phyloP scores from a whole-genome alignment of 257 asterid species.

The Linderniella brevidens region DNA sequence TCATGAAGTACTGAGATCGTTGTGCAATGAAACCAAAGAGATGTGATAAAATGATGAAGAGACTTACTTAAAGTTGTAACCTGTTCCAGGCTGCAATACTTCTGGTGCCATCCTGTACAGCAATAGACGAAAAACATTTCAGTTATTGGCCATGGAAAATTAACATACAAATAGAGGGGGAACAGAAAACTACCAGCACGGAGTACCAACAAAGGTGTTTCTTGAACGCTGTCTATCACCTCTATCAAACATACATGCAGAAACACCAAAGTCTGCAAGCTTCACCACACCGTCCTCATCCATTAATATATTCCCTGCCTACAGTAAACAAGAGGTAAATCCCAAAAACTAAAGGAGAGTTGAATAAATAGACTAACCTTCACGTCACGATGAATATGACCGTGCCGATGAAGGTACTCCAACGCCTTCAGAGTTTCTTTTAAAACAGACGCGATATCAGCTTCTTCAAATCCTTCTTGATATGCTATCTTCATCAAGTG shows the following conservation, averaged over 20 bases:
- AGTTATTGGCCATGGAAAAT: not conserved
- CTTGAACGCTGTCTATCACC: constrained; percentile 97
- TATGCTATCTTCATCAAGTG: constrained; percentile 96
- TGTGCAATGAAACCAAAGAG: not conserved
- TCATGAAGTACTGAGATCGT: not conserved
- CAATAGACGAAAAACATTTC: constrained; percentile 10
- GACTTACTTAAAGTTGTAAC: constrained; percentile 96
- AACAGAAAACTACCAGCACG: constrained; percentile 63
- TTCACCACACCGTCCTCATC: constrained; percentile 78
- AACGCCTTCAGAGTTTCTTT: constrained; percentile 96
- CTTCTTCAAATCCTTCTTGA: constrained; percentile 94
- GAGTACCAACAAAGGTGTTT: constrained; percentile 98
- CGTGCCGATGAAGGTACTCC: constrained; percentile 87
- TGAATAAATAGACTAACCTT: constrained; percentile 36
- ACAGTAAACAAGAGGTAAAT: constrained; percentile 11
- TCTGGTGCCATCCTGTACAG: constrained; percentile 97
- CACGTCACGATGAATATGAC: constrained; percentile 96
- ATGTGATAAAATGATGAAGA: constrained; percentile 4
- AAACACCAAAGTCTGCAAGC: constrained; percentile 98
- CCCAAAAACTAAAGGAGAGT: not conserved
- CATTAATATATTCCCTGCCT: constrained; percentile 96
- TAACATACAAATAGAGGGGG: constrained; percentile 6
- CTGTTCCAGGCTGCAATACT: constrained; percentile 97
- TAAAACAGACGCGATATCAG: constrained; percentile 70
- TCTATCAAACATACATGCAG: constrained; percentile 90